Base-by-base conservation (phyloP, 257 asterid species). In the Nyctanthes arbortristis region DNA sequence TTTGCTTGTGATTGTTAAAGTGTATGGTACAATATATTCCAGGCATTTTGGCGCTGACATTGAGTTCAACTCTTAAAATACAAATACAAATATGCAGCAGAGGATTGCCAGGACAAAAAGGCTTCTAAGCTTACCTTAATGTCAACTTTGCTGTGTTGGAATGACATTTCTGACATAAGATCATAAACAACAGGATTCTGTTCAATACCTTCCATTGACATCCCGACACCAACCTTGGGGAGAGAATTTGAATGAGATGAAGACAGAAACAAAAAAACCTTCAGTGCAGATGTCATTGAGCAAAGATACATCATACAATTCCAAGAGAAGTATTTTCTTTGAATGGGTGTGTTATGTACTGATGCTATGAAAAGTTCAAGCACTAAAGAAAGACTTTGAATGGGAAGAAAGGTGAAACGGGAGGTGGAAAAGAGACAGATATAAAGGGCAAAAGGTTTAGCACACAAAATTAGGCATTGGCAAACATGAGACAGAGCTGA, bases 171-270 rank as follows among this genome's bases (percentile, higher is more conserved):
- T 22, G 94, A 87, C 96, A 90, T 90, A 69, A 90, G 90, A 75
- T 88, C 97, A 37, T 90, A 88, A 57, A 90, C 88, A 47, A 85
- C 58, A 25, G 97, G 96, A 75, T 90, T 90, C 86, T 90, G 96
- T 80, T 90, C 96, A 29, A 90, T 88, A 24, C 94, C 97, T 81
- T 90, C 97, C 97, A 90, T 90, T 18, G 97, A 84, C 92, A 90
- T 86, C 72, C 97, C 97, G 66, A 90, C 94, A 79, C 97, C 96
- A 76, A 90, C 97, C 97, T 90, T 61, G 22, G 67, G 74, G 63
- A 35, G 28, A 68, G 32, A 36, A 65, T 60, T 10, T 14, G 24
- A 70, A 20, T 30, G 31, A 43, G 24, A 73, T 18, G 54, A 54
- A 66, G 68, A 73, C 29, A 22, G 22, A 55, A 52, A 31, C 29